A percentile compares a stretch with the other conserved stretches of the same genome.
Conservation (phyloP, 495 filamentous ascomycete genomes). For the Barbatosphaeria neglecta region DNA sequence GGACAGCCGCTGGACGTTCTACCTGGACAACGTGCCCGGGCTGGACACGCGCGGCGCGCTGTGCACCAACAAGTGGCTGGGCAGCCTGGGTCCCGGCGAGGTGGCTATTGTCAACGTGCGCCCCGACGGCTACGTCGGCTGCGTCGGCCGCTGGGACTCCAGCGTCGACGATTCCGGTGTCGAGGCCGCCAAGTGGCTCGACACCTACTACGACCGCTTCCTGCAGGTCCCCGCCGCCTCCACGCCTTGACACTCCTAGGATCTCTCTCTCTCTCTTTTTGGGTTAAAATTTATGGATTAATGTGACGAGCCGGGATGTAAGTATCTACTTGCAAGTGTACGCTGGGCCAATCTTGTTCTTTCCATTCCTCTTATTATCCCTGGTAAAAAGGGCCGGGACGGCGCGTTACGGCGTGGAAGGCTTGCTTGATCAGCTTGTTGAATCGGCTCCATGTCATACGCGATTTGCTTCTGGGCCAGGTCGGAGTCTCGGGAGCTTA, state of each 20-base stretch:
- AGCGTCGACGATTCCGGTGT: constrained; percentile 28
- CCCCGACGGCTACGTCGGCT: constrained; percentile 59
- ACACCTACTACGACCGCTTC: constrained; percentile 47
- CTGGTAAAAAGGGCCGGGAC: too few relatives aligned
- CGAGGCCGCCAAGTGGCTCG: constrained; percentile 42
- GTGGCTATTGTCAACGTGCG: constrained; percentile 50
- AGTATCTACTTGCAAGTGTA: too few relatives aligned
- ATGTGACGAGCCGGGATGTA: too few relatives aligned
- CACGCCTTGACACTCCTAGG: background rate
- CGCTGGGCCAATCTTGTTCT: too few relatives aligned
- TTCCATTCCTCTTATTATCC: too few relatives aligned
- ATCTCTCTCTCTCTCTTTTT: too few relatives aligned
- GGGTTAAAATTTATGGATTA: too few relatives aligned
- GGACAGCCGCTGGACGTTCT: constrained; percentile 55
- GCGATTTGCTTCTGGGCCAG: too few relatives aligned
- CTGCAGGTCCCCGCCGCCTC: constrained; percentile 23
- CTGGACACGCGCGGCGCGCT: constrained; percentile 35
- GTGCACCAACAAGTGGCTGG: constrained; percentile 53
- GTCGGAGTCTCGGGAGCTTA: too few relatives aligned
- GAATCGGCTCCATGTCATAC: too few relatives aligned
- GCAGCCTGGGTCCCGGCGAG: constrained; percentile 35
- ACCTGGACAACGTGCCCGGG: constrained; percentile 46
- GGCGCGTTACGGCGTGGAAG: too few relatives aligned
- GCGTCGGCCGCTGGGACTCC: constrained; percentile 40
- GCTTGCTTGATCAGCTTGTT: too few relatives aligned